Evolutionary conservation across 2,329 filamentous ascomycete species (phyloP).

Genomic region (Fusarium xyrophilum): DNA sequence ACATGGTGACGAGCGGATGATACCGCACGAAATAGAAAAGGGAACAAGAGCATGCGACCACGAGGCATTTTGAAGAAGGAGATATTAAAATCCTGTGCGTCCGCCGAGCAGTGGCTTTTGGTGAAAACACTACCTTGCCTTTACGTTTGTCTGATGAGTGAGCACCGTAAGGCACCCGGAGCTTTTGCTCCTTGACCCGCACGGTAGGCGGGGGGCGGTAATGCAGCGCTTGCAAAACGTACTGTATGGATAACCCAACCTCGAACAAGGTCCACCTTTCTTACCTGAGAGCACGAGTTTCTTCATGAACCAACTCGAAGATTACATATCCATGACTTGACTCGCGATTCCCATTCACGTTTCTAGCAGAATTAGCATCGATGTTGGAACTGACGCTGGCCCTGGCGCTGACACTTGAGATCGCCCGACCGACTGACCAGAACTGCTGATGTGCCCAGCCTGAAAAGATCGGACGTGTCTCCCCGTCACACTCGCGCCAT

Average conservation of each 20-base stretch:
- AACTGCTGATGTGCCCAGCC: background rate
- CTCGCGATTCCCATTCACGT: background rate
- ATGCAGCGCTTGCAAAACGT: conserved; percentile 44
- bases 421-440: conserved; percentile 3
- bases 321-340: background rate
- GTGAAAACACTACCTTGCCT: conserved; percentile 33
- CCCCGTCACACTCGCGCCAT: conserved; percentile 28
- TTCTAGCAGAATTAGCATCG: background rate
- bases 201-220: conserved; percentile 42
- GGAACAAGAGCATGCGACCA: conserved; percentile 35
- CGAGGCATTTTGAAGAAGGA: conserved; percentile 45
- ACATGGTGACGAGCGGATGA: conserved; percentile 36
- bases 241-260: conserved; percentile 13
- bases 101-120: conserved; percentile 34
- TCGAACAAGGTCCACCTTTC: conserved; percentile 29
- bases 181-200: conserved; percentile 46
- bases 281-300: conserved; percentile 2
- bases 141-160: conserved; percentile 39
- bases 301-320: conserved; percentile 3
- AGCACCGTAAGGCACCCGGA: conserved; percentile 42
- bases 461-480: background rate
- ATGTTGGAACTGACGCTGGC: background rate
- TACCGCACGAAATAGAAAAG: conserved; percentile 23
- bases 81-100: conserved; percentile 42
- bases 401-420: background rate